Percentiles rank a stretch among this genome's conserved stretches.
phyloP scores from a whole-genome alignment of 1,139 yeast species.

The Ogataea hybrid region DNA sequence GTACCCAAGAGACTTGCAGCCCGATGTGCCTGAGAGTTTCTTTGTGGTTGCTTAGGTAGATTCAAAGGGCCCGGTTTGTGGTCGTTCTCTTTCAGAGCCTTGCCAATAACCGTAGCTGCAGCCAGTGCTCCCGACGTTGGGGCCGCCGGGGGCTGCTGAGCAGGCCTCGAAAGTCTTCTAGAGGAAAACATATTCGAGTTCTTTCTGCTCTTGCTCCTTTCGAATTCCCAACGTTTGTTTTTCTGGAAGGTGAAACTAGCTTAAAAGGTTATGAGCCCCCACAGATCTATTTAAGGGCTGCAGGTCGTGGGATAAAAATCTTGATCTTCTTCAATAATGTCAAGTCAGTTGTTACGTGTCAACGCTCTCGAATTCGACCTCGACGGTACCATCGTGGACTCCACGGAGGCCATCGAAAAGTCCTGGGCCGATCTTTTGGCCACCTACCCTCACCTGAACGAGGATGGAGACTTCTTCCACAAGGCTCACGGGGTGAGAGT shows the following conservation, averaged over 20 bases:
- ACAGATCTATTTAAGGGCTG: not conserved
- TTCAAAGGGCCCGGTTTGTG: conserved; percentile 24
- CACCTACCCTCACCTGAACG: conserved; percentile 52
- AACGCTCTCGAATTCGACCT: conserved; percentile 61
- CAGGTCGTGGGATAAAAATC: not conserved
- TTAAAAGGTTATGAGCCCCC: conserved; percentile 1
- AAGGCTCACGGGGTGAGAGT: conserved; percentile 85
- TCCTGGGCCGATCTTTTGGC: conserved; percentile 57
- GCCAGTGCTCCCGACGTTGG: conserved; percentile 33
- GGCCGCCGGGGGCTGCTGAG: conserved; percentile 24
- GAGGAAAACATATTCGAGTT: conserved; percentile 17
- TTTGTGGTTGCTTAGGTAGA: conserved; percentile 23
- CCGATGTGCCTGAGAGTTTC: conserved; percentile 16
- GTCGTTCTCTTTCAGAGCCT: conserved; percentile 31
- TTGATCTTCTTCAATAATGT: conserved; percentile 9
- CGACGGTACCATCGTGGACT: conserved; percentile 82
- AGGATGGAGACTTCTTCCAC: conserved; percentile 51
- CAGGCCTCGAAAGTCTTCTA: conserved; percentile 23
- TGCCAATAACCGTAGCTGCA: conserved; percentile 35
- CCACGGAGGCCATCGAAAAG: conserved; percentile 79
- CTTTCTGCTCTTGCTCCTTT: conserved; percentile 8
- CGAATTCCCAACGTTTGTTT: not conserved
- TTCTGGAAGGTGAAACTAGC: conserved; percentile 7
- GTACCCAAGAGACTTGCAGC: conserved; percentile 24
- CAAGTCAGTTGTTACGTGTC: conserved; percentile 12